Evolutionary conservation across 805 yeast species (phyloP), one percentile per base, ranked within the genome.

Genomic region (Ogataea salicorniae): DNA sequence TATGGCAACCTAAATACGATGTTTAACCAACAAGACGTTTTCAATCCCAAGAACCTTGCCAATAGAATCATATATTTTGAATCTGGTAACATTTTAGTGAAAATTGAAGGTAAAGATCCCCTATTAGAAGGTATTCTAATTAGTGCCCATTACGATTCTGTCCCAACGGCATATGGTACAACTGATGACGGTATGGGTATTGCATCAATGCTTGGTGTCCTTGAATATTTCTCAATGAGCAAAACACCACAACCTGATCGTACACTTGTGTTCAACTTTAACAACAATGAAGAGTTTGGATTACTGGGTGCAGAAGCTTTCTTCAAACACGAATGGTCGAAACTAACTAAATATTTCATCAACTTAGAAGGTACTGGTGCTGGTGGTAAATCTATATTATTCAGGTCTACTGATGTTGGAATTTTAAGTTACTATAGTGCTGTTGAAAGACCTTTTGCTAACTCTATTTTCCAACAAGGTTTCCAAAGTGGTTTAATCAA

Each of bases 321-420:
- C 56, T 66, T 86, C 46, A 62, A 75, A 33, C 95, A 89, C 62
- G 82, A 84, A 16, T 86, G 95, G 92, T 72, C 79, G 20, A 65
- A 73, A 37, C 63, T 77, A 15, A 81, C 85, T 2, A 70, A 70
- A 37, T 84, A 76, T 58, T 84, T 91, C 48, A 72, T 90, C 54
- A 91, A 91, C 62, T 69, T 90, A 52, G 97, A 90, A 70, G 97
- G 97, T 16, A 87, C 96, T 0, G 97, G 97, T 2, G 85, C 94
- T 1, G 96, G 96, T 23, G 91, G 94, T 4, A 80, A 84, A 54
- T 87, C 96, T 1, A 73, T 87, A 18, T 68, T 90, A 42, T 89
- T 91, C 63, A 76, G 97, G 64, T 82, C 90, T n/a, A 80, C 95
- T 0, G 95, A 89, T 60, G 75, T 74, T 51, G 87, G 86, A 1